phyloP scores from a whole-genome alignment of 2,329 filamentous ascomycete genomes.

The Colletotrichum brevisporum region DNA sequence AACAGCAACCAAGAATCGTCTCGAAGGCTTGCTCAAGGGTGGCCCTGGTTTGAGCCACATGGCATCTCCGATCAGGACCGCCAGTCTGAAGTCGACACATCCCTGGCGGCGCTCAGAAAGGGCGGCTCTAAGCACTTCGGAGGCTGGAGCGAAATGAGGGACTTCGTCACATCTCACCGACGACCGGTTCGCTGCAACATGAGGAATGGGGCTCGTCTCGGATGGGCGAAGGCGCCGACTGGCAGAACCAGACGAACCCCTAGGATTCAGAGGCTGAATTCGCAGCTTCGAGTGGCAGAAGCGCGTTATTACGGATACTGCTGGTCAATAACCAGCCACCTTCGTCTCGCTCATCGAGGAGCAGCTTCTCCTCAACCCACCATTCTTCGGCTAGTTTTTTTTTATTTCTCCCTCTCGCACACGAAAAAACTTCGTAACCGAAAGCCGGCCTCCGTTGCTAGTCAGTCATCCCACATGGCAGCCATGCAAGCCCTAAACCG shows the following conservation, averaged over 20 bases:
- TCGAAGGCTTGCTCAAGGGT: conserved; percentile 27
- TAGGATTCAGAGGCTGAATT: conserved; percentile 8
- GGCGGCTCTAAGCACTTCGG: neutral
- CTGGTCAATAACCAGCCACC: conserved; percentile 13
- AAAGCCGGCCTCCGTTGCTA: conserved; percentile 23
- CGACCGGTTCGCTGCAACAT: conserved; percentile 24
- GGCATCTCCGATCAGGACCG: conserved; percentile 25
- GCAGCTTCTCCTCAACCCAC: neutral
- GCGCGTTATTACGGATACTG: neutral
- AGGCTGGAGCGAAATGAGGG: conserved; percentile 8
- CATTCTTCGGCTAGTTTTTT: neutral
- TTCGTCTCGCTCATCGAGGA: neutral
- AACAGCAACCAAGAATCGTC: conserved; percentile 28
- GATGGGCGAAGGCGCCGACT: conserved; percentile 22
- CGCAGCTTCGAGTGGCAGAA: conserved; percentile 12
- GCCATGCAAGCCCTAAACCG: conserved; percentile 38
- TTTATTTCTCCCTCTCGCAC: neutral
- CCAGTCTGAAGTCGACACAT: conserved; percentile 11
- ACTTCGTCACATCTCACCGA: conserved; percentile 18
- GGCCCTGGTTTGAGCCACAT: conserved; percentile 32
- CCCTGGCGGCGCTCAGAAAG: conserved; percentile 1
- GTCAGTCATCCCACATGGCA: conserved; percentile 40
- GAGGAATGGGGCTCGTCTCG: conserved; percentile 7
- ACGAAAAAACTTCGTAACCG: conserved; percentile 15
- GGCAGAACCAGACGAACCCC: conserved; percentile 2